Conservation (phyloP, 257 asterid genomes). For the Nicotiana obtusifolia region DNA sequence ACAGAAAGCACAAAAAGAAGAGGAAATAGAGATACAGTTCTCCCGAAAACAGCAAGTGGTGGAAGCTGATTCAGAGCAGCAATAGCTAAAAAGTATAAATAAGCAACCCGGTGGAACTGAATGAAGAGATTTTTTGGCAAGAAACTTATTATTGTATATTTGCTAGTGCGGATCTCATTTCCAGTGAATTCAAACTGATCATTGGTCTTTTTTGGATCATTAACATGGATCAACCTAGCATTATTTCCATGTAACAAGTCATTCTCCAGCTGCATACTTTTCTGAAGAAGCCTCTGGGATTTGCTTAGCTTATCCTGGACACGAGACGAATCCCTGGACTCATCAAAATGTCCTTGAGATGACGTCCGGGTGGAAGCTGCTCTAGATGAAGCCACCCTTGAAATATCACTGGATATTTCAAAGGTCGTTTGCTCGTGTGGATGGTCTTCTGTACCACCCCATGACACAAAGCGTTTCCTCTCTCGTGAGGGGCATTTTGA, state of each 20-base stretch:
- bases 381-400: slow-evolving; percentile 21
- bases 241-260: slow-evolving; percentile 39
- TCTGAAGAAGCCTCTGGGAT: slow-evolving; percentile 54
- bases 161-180: slow-evolving; percentile 94
- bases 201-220: slow-evolving; percentile 76
- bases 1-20: slow-evolving; percentile 95
- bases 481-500: slow-evolving; percentile 40
- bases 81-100: slow-evolving; percentile 86
- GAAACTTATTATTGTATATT: slow-evolving; percentile 74
- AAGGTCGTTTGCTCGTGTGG: slow-evolving; percentile 32
- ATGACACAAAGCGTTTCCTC: slow-evolving; percentile 64
- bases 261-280: slow-evolving; percentile 78
- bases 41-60: slow-evolving; percentile 97
- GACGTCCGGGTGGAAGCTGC: slow-evolving; percentile 11
- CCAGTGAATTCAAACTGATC: slow-evolving; percentile 63
- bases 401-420: slow-evolving; percentile 48
- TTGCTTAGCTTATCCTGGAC: slow-evolving; percentile 36
- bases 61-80: slow-evolving; percentile 97
- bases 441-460: slow-evolving; percentile 89
- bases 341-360: slow-evolving; percentile 9
- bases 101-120: slow-evolving; percentile 95
- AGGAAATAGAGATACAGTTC: slow-evolving; percentile 93
- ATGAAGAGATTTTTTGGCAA: slow-evolving; percentile 92
- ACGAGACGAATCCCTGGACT: slow-evolving; percentile 24
- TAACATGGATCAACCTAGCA: slow-evolving; percentile 72